These are phyloP conservation scores for Elsinoe ampelina DNA, from an alignment of 2,329 filamentous ascomycete genomes.

Conservation along the genomic window DNA sequence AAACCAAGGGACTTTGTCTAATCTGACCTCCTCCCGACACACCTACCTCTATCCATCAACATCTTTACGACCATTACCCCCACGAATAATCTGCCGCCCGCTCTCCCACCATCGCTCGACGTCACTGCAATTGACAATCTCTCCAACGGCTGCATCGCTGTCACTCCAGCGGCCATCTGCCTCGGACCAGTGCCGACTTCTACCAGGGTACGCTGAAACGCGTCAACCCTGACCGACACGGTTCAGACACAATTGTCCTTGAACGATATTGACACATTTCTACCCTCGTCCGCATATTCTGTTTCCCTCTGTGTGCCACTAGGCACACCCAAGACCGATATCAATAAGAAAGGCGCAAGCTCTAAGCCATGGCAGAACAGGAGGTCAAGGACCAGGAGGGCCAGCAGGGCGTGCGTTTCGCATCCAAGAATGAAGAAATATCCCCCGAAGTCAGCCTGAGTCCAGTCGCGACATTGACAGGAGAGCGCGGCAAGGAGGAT, in stretches of 20 bases:
- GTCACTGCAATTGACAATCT: not conserved
- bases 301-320: constrained; percentile 1
- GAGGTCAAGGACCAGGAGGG: not conserved
- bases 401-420: constrained; percentile 56
- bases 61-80: not conserved
- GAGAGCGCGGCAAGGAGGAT: constrained; percentile 20
- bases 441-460: constrained; percentile 37
- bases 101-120: not conserved
- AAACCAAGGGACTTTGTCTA: not conserved
- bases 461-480: constrained; percentile 23
- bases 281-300: not conserved
- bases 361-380: not conserved
- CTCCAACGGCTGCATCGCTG: not conserved
- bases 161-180: not conserved
- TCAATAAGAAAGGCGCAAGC: not conserved
- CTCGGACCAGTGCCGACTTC: not conserved
- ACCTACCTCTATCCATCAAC: not conserved
- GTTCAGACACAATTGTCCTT: not conserved
- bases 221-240: not conserved
- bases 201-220: not conserved
- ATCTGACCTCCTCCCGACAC: not conserved
- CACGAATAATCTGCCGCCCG: not conserved
- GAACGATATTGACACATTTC: not conserved
- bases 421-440: constrained; percentile 62
- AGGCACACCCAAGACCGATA: not conserved